phyloP scores from a whole-genome alignment of 2,329 filamentous ascomycete genomes.

The Nannizzia gypsea region DNA sequence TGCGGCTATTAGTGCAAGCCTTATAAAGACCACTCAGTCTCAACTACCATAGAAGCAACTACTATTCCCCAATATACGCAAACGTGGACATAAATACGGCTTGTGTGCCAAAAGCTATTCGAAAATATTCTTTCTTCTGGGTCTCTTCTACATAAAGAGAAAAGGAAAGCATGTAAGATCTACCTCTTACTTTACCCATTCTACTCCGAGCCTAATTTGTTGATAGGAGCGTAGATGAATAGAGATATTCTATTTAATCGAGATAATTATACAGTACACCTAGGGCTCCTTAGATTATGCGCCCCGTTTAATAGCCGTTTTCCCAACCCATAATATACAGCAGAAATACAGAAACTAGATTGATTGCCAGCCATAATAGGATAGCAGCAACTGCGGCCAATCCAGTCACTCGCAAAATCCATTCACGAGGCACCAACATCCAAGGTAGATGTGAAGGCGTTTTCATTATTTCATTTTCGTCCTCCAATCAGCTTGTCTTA shows the following conservation, averaged over 20 bases:
- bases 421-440: background rate
- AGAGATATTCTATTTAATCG: background rate
- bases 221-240: background rate
- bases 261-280: background rate
- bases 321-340: background rate
- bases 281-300: background rate
- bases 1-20: no score
- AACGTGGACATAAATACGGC: no score
- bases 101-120: no score
- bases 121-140: no score
- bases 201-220: no score
- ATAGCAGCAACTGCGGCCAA: background rate
- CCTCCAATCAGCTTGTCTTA: conserved; percentile 15
- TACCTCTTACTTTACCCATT: no score
- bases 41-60: no score
- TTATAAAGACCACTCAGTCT: no score
- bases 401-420: background rate
- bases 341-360: background rate
- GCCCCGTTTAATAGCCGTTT: background rate
- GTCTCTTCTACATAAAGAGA: no score
- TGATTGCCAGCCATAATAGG: background rate
- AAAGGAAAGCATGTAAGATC: no score
- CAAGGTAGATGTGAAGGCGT: background rate
- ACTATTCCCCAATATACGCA: no score
- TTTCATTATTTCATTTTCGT: background rate